Base-by-base conservation (phyloP, 352 stramenopile genomes). In the Thalassiosira exigua region DNA sequence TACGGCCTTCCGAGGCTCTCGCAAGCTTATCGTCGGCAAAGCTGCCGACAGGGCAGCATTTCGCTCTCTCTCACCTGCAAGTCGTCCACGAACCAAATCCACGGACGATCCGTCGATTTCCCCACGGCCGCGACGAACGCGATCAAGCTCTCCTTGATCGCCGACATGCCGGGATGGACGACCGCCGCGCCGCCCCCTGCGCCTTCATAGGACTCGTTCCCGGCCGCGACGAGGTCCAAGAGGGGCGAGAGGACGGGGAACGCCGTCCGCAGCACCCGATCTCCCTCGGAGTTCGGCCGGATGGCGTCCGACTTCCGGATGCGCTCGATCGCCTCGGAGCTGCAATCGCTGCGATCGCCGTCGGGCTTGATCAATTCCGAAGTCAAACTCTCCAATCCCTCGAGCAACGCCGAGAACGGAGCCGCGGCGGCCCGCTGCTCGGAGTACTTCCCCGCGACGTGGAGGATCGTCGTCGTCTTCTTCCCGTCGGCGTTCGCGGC, bases 31-130 rank as follows among this genome's bases (percentile, higher is more conserved):
- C n/a, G n/a, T n/a, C n/a, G n/a, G n/a, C n/a, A n/a, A n/a, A n/a
- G n/a, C n/a, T n/a, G n/a, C n/a, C n/a, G n/a, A n/a, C n/a, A n/a
- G n/a, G n/a, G n/a, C n/a, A n/a, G n/a, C n/a, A n/a, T n/a, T n/a
- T n/a, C n/a, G 39, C 33, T n/a, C n/a, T n/a, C n/a, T n/a, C n/a
- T n/a, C n/a, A n/a, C n/a, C n/a, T n/a, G n/a, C n/a, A 48, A 48
- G 39, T 48, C 39, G 39, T 48, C 39, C n/a, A 48, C 11, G 39
- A 82, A 82, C n/a, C 87, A 32, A 26, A 90, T 73, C 29, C 83
- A 21, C 33, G 71, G 71, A 30, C 66, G 30, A 11, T 48, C n/a
- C 39, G n/a, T 11, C 3, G 22, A 14, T 27, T 24, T 19, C 19
- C 44, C 60, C 12, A 77, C 32, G 44, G 26, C 21, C 29, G 44